Conservation (phyloP, 495 filamentous ascomycete genomes). For the Trichodelitschia bisporula region DNA sequence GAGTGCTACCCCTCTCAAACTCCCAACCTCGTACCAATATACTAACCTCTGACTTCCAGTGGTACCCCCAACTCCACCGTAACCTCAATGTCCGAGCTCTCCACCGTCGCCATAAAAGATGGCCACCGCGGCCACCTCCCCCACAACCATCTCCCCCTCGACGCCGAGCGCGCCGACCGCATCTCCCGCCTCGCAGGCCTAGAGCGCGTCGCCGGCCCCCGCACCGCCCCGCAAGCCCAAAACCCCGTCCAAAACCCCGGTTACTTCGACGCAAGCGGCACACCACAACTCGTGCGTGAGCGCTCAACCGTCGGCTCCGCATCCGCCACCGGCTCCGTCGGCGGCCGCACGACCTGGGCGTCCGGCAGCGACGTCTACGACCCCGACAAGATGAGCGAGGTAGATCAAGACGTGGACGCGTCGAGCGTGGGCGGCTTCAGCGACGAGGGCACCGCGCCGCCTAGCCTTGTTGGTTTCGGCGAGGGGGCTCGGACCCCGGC, state of each 20-base stretch:
- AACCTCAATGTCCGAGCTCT: constrained; percentile 64
- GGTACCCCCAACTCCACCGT: constrained; percentile 81
- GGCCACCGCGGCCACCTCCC: constrained; percentile 54
- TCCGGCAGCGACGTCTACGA: constrained; percentile 37
- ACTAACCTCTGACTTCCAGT: constrained; percentile 20
- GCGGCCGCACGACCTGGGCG: constrained; percentile 53
- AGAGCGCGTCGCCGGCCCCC: constrained; percentile 48
- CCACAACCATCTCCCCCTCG: constrained; percentile 28
- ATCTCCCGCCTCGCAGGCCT: constrained; percentile 77
- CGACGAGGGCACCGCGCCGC: constrained; percentile 53
- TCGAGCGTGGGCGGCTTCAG: constrained; percentile 48
- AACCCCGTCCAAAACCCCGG: constrained; percentile 5
- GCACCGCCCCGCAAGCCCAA: constrained; percentile 12
- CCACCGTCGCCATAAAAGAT: constrained; percentile 83
- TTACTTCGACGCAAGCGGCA: constrained; percentile 49
- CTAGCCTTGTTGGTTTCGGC: constrained; percentile 66
- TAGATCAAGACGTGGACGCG: constrained; percentile 36
- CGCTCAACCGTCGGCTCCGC: constrained; percentile 70
- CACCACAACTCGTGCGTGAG: constrained; percentile 28
- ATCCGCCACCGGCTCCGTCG: constrained; percentile 48
- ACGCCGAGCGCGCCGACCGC: constrained; percentile 79
- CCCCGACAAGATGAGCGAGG: constrained; percentile 44
- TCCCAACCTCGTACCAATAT: constrained; percentile 3
- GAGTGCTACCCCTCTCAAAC: constrained; percentile 18
- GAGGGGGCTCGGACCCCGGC: constrained; percentile 47